A percentile compares a stretch with the other conserved stretches of the same genome.
phyloP scores from a whole-genome alignment of 2,329 filamentous ascomycete genomes.

The Claviceps humidiphila region DNA sequence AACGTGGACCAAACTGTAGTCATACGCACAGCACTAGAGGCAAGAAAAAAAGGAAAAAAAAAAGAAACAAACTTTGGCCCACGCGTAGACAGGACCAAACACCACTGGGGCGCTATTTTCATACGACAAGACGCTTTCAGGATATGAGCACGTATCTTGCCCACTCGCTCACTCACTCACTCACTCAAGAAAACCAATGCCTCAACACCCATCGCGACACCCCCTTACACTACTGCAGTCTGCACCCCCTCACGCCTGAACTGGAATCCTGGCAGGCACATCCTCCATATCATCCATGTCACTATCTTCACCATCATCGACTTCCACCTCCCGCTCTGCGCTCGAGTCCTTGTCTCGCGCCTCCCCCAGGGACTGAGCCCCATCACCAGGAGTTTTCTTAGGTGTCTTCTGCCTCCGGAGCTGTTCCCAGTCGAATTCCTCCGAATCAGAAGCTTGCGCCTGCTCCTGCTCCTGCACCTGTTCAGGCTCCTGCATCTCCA shows the following conservation, averaged over 20 bases:
- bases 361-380: constrained; percentile 10
- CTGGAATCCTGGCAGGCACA: constrained; percentile 16
- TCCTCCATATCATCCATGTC: constrained; percentile 33
- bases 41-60: too few relatives aligned
- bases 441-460: constrained; percentile 12
- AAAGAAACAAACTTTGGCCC: too few relatives aligned
- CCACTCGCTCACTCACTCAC: too few relatives aligned
- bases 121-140: too few relatives aligned
- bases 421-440: constrained; percentile 13
- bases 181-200: too few relatives aligned
- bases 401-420: constrained; percentile 16
- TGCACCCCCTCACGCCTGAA: neutral
- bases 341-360: constrained; percentile 2
- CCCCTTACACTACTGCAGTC: too few relatives aligned
- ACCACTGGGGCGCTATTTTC: too few relatives aligned
- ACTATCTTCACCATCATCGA: constrained; percentile 18
- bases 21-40: too few relatives aligned
- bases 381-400: constrained; percentile 8
- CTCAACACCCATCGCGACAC: too few relatives aligned
- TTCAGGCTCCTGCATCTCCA: constrained; percentile 4
- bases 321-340: constrained; percentile 1
- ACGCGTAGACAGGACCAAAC: too few relatives aligned
- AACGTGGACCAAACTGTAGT: too few relatives aligned
- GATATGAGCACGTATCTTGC: too few relatives aligned
- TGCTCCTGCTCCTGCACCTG: constrained; percentile 8